Evolutionary conservation across 768 basidiomycete species (phyloP), one percentile per base, ranked within the genome.

Genomic region (Daedaleopsis nitida): DNA sequence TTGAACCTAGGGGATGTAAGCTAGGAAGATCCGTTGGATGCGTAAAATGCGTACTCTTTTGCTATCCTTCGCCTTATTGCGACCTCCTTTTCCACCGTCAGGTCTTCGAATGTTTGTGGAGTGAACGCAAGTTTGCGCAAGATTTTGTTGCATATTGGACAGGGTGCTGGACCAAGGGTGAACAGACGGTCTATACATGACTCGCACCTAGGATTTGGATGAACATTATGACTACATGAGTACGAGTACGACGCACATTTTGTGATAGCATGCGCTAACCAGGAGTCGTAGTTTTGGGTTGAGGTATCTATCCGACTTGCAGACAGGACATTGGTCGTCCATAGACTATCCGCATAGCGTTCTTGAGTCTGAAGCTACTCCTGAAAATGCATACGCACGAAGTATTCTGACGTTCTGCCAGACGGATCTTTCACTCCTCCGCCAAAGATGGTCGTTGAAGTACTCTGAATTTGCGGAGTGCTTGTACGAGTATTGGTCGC

Each of bases 231-330:
- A 48, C n/a, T 9, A 21, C 17, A 24, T 58, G 21, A 55, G 16
- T 13, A 11, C 8, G 16, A 19, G 53, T 56, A 19, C 14, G 9
- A 64, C 80, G 63, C 65, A 95, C 97, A 98, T 96, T 83, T 97
- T 97, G 77, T 99, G 97, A 75, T 97, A 99, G 73, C 97, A 99
- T 16, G 93, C 89, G 74, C 92, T 94, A 67, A 99, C 95, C 52
- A 98, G 83, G 42, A 99, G 81, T 45, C 96, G 86, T 37, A 99
- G 79, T 70, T 96, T 96, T 21, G 95, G 94, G 69, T 98, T 97
- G 60, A 97, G 80, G 72, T 97, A 98, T 56, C 96, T 80, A 73
- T 99, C 97, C 43, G 93, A 95, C 74, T 94, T 94, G 81, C 97
- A 98, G 2, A 98, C 91, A 0, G 96, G 96, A 77, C 97, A 99